Base-by-base conservation (phyloP, 139 green algal species). In the Asterochloris erici region DNA sequence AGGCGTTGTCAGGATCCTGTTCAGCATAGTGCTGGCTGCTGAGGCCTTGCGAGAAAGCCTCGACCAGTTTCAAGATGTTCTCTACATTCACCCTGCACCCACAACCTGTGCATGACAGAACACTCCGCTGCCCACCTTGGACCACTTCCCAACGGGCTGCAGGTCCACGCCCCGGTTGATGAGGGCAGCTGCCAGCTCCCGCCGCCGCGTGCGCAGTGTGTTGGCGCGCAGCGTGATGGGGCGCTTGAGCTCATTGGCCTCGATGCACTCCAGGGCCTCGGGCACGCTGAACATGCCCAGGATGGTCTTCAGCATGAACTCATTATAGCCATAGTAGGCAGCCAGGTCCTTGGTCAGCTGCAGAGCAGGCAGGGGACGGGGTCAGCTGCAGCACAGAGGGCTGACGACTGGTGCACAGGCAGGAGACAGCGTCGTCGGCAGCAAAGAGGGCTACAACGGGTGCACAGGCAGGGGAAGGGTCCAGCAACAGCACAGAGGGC, bases 81-180 rank as follows among this genome's bases (percentile, higher is more conserved):
- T 54, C 38, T 54, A 6, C 38, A 54, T 10, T n/a, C 38, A 54
- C 38, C 38, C 38, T 54, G 38, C 38, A 54, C 2, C 38, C 38
- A 54, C 6, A 54, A 54, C 4, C 38, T 54, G 38, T 6, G 6
- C 2, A 54, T 54, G 38, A 54, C 38, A 54, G 38, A 54, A 54
- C 38, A 54, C 38, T 54, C 38, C 38, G 4, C 38, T 66, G 28
- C 74, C 24, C 23, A 97, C 95, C 89, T 99, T 99, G 74, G 91
- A 97, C 97, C 97, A 99, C 71, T 93, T 91, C 14, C 96, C 94
- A 61, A 99, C 94, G 63, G 97, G 97, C 87, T 99, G 97, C n/a
- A 99, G 91, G 82, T 96, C 98, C 11, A 99, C 95, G 26, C 97
- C 97, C 13, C 97, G 89, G 84, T 96, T 95, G 86, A 99, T 99